Conservation (phyloP, 2,329 filamentous ascomycete species). For the Verticillium dahliae region DNA sequence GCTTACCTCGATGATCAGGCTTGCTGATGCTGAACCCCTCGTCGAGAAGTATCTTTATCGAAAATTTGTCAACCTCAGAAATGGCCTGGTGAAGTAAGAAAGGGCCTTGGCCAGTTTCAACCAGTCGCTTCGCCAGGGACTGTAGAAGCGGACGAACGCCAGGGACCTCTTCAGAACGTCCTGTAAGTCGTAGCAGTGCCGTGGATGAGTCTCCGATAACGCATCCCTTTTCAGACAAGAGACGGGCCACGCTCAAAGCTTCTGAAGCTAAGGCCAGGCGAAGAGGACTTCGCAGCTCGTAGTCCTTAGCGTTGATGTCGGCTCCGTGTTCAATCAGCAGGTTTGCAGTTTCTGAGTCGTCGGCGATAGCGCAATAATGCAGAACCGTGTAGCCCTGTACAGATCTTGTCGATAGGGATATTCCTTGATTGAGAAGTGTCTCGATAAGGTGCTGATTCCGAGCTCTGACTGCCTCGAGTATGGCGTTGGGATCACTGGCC, state of each 20-base stretch:
- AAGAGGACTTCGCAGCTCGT: neutral
- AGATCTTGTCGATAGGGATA: neutral
- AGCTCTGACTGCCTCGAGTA: neutral
- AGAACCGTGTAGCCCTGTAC: neutral
- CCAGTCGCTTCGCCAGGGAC: neutral
- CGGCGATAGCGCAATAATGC: slow-evolving; percentile 1
- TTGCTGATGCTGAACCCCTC: neutral
- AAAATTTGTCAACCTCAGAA: neutral
- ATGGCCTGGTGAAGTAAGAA: neutral
- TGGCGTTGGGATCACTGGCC: neutral
- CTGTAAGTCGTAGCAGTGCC: neutral
- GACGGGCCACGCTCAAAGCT: neutral
- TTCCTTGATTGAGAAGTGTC: neutral
- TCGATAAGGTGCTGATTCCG: neutral
- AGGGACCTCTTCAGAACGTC: neutral
- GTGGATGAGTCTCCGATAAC: neutral
- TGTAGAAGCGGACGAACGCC: neutral
- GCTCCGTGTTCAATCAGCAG: neutral
- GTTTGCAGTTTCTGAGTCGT: neutral
- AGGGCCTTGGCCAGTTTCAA: neutral
- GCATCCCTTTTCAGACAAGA: neutral
- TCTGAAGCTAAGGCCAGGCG: neutral
- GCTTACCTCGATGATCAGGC: neutral
- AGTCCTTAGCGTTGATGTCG: slow-evolving; percentile 1
- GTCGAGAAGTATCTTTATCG: neutral